Evolutionary conservation across 1,284 basidiomycete species (phyloP).

Genomic region (Taiwanofungus camphoratus): DNA sequence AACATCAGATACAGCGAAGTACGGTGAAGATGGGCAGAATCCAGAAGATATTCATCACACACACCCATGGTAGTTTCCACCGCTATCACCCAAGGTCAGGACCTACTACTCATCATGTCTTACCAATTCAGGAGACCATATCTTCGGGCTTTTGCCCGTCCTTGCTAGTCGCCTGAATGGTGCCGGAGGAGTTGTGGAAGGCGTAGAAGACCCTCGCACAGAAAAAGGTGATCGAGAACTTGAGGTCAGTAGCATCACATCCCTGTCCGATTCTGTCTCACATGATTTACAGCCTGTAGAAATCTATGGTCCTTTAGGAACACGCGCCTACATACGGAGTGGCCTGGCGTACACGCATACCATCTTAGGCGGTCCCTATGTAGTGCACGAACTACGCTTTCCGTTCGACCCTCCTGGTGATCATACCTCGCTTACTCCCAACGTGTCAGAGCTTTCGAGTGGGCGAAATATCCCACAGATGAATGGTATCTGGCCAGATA

Average conservation of each 20-base stretch:
- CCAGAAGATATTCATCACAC: conserved; percentile 86
- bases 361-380: conserved; percentile 65
- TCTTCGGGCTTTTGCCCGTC: conserved; percentile 76
- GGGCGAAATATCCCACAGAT: conserved; percentile 65
- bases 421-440: conserved; percentile 39
- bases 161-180: conserved; percentile 65
- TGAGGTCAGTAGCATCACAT: no score
- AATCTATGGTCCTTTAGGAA: conserved; percentile 86
- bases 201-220: conserved; percentile 52
- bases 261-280: not conserved
- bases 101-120: not conserved
- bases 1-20: conserved; percentile 73
- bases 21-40: conserved; percentile 74
- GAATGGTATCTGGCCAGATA: conserved; percentile 67
- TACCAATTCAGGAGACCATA: conserved; percentile 68
- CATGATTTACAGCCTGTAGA: conserved; percentile 60
- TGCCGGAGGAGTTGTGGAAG: conserved; percentile 59
- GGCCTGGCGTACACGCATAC: conserved; percentile 71
- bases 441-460: conserved; percentile 51
- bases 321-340: conserved; percentile 76
- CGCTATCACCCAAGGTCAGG: not conserved
- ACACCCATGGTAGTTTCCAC: conserved; percentile 70
- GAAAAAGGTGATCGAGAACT: no score
- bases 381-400: conserved; percentile 86
- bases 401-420: conserved; percentile 50